Evolutionary conservation across 2,329 filamentous ascomycete species (phyloP).

Genomic region (Pestalotiopsis sp.): DNA sequence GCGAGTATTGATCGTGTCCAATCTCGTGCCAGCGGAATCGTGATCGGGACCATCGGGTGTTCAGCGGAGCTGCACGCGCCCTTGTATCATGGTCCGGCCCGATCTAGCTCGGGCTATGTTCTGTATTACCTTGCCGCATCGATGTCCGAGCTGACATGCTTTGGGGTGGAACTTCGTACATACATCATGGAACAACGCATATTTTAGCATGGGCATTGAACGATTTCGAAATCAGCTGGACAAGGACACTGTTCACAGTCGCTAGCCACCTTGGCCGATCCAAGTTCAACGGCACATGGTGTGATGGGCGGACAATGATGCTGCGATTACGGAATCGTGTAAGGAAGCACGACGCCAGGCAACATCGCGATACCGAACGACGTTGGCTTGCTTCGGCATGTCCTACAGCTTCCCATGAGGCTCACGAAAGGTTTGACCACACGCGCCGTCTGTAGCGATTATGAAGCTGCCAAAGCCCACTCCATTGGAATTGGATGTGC

Average conservation of each 20-base stretch:
- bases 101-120: background rate
- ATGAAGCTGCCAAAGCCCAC: too few species aligned
- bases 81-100: background rate
- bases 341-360: background rate
- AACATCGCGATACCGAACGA: background rate
- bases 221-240: too few species aligned
- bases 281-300: background rate
- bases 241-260: too few species aligned
- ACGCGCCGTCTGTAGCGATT: background rate
- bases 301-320: background rate
- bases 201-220: too few species aligned
- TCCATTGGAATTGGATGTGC: too few species aligned
- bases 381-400: background rate
- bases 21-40: background rate
- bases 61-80: background rate
- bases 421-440: background rate
- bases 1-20: background rate
- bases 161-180: too few species aligned
- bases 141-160: too few species aligned
- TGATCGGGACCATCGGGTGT: background rate
- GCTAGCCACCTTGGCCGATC: too few species aligned
- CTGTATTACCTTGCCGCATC: background rate
- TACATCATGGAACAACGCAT: too few species aligned
- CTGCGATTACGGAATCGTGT: background rate
- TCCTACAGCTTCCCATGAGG: background rate